Evolutionary conservation across 129 eudicot species (phyloP), one percentile per base, ranked within the genome.

Genomic region (Lonicera japonica): DNA sequence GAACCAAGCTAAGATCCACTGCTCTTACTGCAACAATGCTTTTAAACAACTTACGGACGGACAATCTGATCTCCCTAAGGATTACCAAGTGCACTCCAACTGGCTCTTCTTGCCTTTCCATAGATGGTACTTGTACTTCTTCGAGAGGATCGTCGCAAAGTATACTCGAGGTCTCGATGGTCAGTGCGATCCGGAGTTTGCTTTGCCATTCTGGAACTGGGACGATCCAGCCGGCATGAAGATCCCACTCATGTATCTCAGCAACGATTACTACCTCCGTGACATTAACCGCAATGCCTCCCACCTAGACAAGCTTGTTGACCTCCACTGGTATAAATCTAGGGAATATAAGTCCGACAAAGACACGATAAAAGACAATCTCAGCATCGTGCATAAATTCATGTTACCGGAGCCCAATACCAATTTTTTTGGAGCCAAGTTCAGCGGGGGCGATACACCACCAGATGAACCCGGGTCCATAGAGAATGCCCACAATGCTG

Each of bases 71-170:
- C n/a, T n/a, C n/a, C n/a, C n/a, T n/a, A 29, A 46, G 0, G 72
- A 71, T 39, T 47, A 75, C 0, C 78, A 75, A 58, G 61, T 75
- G 50, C 85, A 79, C 54, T 58, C 20, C 60, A 70, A 75, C 24
- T 79, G 81, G 85, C 70, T 79, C 39, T 79, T 80, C 64, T 75
- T 75, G 8, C 82, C 86, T 0, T 80, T 75, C 54, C 84, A 80
- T 50, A 76, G 86, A 20, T 75, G 70, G 73, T 80, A 80, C 21
- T 71, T 80, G 2, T 75, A 80, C 67, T 80, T 75, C 52, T 66
- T 64, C 25, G 84, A 74, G 68, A 61, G 52, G 12, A 79, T 74
- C 0, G 21, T 70, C 41, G 80, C 80, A 0, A 79, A 54, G 36
- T n/a, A n/a, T n/a, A n/a, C n/a, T n/a, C n/a, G n/a, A n/a, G n/a